Conservation (phyloP, 2,329 filamentous ascomycete species). For the Colletotrichum orchidophilum region DNA sequence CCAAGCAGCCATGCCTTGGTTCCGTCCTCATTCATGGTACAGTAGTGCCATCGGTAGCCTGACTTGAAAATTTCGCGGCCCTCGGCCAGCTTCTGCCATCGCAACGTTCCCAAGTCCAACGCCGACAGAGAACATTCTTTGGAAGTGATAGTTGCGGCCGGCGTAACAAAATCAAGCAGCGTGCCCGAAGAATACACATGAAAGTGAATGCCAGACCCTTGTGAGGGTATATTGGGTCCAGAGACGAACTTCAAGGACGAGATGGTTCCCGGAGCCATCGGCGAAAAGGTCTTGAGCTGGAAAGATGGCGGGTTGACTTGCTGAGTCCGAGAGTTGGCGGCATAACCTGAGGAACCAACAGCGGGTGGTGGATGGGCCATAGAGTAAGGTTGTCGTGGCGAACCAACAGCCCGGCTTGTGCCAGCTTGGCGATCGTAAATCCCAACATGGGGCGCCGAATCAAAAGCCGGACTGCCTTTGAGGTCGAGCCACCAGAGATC, state of each 20-base stretch:
- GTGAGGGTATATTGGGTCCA: conserved; percentile 84
- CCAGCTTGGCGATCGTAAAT: conserved; percentile 57
- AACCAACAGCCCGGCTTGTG: conserved; percentile 54
- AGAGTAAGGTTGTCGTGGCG: conserved; percentile 62
- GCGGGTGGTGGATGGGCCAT: conserved; percentile 56
- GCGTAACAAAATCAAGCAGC: conserved; percentile 92
- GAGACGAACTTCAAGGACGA: conserved; percentile 91
- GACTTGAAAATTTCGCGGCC: conserved; percentile 92
- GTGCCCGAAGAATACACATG: conserved; percentile 94
- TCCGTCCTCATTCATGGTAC: conserved; percentile 92
- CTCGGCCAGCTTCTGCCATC: conserved; percentile 95
- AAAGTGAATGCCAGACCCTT: conserved; percentile 92
- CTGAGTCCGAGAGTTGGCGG: conserved; percentile 73
- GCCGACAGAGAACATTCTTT: conserved; percentile 92
- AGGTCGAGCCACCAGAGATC: conserved; percentile 98
- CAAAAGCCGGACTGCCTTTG: conserved; percentile 87
- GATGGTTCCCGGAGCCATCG: conserved; percentile 87
- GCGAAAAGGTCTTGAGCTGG: conserved; percentile 77
- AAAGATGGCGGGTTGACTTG: conserved; percentile 74
- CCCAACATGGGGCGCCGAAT: conserved; percentile 70
- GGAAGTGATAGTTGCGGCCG: conserved; percentile 84
- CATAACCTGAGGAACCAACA: conserved; percentile 70
- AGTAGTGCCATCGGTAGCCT: conserved; percentile 98
- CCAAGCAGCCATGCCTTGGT: conserved; percentile 98
- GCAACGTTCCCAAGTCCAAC: conserved; percentile 83